Evolutionary conservation across 306 rosid species (phyloP).

Genomic region (Quercus parvula): DNA sequence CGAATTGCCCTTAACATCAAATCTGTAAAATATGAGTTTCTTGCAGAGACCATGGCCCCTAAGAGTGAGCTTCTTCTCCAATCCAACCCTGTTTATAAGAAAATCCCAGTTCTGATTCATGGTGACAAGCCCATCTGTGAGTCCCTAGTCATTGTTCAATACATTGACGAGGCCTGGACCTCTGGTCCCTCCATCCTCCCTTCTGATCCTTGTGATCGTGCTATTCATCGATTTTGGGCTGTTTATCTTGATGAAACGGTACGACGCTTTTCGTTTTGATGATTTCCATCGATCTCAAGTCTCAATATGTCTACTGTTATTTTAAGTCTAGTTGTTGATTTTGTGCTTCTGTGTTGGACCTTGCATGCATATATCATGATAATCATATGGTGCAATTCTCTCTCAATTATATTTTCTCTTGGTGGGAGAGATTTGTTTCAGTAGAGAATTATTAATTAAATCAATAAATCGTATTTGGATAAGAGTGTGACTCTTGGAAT

Average conservation of each 20-base stretch:
- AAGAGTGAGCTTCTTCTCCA: conserved; percentile 55
- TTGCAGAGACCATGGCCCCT: conserved; percentile 25
- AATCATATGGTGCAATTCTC: no score
- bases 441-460: no score
- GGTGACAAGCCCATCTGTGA: conserved; percentile 45
- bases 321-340: no score
- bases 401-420: no score
- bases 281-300: neutral
- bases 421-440: no score
- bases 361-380: no score
- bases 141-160: conserved; percentile 51
- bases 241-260: conserved; percentile 52
- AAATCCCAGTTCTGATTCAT: conserved; percentile 56
- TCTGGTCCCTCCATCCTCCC: conserved; percentile 45
- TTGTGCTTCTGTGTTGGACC: neutral
- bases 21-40: conserved; percentile 36
- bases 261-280: neutral
- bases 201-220: conserved; percentile 50
- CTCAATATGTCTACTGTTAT: no score
- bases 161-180: conserved; percentile 46
- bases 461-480: no score
- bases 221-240: conserved; percentile 63
- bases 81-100: conserved; percentile 58
- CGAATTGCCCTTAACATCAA: conserved; percentile 47
- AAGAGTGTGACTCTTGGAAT: no score